A percentile compares a stretch with the other conserved stretches of the same genome.
phyloP scores from a whole-genome alignment of 2,329 filamentous ascomycete genomes.

The Periconia digitata region DNA sequence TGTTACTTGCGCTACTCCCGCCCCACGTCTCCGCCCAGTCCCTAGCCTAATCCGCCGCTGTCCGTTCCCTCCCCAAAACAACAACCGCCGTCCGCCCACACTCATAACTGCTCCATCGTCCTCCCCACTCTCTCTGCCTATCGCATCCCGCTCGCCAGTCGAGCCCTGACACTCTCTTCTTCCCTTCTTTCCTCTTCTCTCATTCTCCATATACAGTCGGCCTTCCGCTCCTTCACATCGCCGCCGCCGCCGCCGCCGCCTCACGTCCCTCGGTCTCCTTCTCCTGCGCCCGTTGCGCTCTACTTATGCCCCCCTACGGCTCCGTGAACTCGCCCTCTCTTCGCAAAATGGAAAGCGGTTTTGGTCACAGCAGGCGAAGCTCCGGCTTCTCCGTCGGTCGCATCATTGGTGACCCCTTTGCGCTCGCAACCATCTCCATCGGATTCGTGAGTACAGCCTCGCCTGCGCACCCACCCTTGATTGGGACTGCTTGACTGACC shows the following conservation, averaged over 20 bases:
- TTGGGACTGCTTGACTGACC: too few species aligned
- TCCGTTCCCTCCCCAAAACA: background rate
- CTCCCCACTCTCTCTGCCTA: background rate
- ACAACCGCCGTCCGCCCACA: background rate
- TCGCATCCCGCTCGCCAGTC: background rate
- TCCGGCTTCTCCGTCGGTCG: slow-evolving; percentile 74
- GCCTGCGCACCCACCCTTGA: background rate
- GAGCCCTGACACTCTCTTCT: background rate
- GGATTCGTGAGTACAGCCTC: slow-evolving; percentile 69
- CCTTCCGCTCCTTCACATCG: background rate
- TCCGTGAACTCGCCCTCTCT: slow-evolving; percentile 73
- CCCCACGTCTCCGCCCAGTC: slow-evolving; percentile 3
- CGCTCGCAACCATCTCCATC: slow-evolving; percentile 91
- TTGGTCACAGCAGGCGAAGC: slow-evolving; percentile 48
- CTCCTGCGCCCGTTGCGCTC: slow-evolving; percentile 40
- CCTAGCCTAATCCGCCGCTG: background rate
- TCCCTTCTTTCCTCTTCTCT: too few species aligned
- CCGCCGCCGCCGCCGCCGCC: slow-evolving; percentile 11
- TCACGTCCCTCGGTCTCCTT: too few species aligned
- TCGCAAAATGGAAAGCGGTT: slow-evolving; percentile 75
- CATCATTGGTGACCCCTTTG: slow-evolving; percentile 94
- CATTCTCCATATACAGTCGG: background rate
- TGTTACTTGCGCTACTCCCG: slow-evolving; percentile 3
- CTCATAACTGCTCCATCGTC: background rate
- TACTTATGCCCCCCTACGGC: slow-evolving; percentile 70